A percentile compares a stretch with the other conserved stretches of the same genome.
Evolutionary conservation across 1,284 basidiomycete genomes (phyloP).

Genomic region (Heterobasidion occidentale): DNA sequence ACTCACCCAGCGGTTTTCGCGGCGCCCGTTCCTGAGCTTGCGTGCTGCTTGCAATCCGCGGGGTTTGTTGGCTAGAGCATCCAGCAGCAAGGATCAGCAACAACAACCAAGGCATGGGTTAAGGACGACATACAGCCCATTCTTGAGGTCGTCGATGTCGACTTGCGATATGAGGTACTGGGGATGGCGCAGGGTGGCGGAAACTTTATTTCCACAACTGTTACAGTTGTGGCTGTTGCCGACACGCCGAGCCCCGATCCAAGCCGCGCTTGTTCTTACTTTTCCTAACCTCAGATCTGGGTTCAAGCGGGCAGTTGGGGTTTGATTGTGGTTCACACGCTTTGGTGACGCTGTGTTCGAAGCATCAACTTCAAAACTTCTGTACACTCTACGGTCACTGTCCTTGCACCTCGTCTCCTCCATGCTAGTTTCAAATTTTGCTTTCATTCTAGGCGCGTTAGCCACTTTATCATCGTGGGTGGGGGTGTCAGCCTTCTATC

Average conservation of each 20-base stretch:
- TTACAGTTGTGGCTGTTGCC: constrained; percentile 17
- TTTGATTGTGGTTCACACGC: no score
- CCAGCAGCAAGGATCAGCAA: constrained; percentile 11
- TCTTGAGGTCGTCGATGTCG: constrained; percentile 49
- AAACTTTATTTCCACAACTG: constrained; percentile 15
- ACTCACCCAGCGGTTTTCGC: constrained; percentile 95
- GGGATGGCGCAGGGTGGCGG: background rate
- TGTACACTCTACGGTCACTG: background rate
- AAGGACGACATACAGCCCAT: constrained; percentile 69
- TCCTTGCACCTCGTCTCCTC: background rate
- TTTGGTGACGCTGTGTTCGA: no score
- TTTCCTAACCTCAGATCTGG: no score
- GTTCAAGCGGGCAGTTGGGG: no score
- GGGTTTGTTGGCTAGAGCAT: constrained; percentile 82
- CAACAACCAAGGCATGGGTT: constrained; percentile 8
- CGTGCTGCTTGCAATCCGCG: constrained; percentile 99
- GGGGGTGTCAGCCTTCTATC: constrained; percentile 47
- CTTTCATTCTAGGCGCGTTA: constrained; percentile 3
- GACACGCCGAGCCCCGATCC: background rate
- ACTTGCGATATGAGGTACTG: constrained; percentile 5
- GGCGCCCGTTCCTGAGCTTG: constrained; percentile 92
- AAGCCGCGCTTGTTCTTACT: background rate
- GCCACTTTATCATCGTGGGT: constrained; percentile 15
- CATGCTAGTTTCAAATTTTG: constrained; percentile 5
- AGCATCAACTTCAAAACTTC: no score